Base-by-base conservation (phyloP, 2,329 filamentous ascomycete genomes). In the Diplodia mutila region DNA sequence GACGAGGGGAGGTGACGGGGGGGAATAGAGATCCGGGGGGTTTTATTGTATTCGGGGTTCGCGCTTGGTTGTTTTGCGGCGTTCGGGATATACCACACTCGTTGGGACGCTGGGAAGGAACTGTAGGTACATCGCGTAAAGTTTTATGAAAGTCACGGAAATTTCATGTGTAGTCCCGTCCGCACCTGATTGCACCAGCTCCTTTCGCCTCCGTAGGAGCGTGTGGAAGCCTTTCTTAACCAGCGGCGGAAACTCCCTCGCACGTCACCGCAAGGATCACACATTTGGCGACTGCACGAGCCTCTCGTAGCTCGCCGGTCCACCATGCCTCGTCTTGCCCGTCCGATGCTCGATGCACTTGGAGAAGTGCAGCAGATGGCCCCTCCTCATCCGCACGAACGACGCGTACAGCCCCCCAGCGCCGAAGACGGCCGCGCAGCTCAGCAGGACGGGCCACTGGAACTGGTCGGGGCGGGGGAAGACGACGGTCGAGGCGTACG, bases 401-500 rank as follows among this genome's bases (percentile, higher is more conserved):
- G 75, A 74, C 0, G 87, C 83, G 73, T 89, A 90, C 0, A 89
- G 82, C 0, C 88, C 86, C 0, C 73, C 79, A 2, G 85, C 82
- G 66, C 86, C 90, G 55, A 91, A 48, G 1, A 59, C 54, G 23
- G 54, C 54, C n/a, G 42, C 3, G 21, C 32, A 59, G 54, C 29
- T 59, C 2, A 59, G 82, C 7, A 85, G 75, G 0, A 87, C 85
- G 0, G 90, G 90, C 74, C 85, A 89, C 66, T 81, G 81, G 74
- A 93, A 93, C 72, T 91, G 84, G 3, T 85, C 82, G 0, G 90
- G 90, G 0, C 80, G 78, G 0, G 85, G 82, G 69, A 89, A 92
- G 4, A 89, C 74, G 68, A 92, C 87, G 0, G 91, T 93, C 0
- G 85, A 84, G 0, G 83, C 83, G 73, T 87, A 93, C 0, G 90